Base-by-base conservation (phyloP, 345 rosid genomes). In the Eucalyptus victrix region DNA sequence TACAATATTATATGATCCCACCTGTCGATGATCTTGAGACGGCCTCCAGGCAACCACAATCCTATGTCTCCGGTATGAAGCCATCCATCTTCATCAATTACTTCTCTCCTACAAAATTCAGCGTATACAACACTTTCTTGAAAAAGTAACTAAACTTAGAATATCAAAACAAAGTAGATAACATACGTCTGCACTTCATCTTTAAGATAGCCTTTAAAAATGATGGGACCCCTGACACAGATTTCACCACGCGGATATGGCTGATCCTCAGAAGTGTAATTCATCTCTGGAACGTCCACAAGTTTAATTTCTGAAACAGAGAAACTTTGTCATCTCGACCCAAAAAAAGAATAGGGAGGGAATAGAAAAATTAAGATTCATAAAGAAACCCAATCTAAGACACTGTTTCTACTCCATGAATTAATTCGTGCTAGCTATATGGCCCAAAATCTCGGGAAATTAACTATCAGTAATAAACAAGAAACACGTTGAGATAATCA, bases 231-330 rank as follows among this genome's bases (percentile, higher is more conserved):
- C 91, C 99, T 96, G 40, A 97, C 95, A 92, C 99, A 98, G 92
- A 98, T 98, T 93, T 98, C 99, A 11, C 99, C 99, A 11, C 99
- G 99, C 80, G 98, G 97, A 94, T 95, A 89, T 11, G 99, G 99
- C 80, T 92, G 90, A 94, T 98, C 98, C 11, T 94, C 96, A 56
- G 99, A 95, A 87, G 97, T 97, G 91, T 98, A 98, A 92, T 95
- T 96, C 99, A 97, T 98, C 90, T 98, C 99, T 42, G 96, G 96
- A 90, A 98, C 99, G 88, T 98, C 98, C 92, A 94, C 97, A 88
- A 98, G 99, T 95, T 98, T 98, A 91, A 98, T 89, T 94, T 98
- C 99, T 98, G 97, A 85, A 90, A 91, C 60, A 80, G 47, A 87
- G 89, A 37, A 83, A 24, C 50, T 42, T 76, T 40, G 83, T 76